phyloP scores from a whole-genome alignment of 345 rosid species.

The Viola odorata region DNA sequence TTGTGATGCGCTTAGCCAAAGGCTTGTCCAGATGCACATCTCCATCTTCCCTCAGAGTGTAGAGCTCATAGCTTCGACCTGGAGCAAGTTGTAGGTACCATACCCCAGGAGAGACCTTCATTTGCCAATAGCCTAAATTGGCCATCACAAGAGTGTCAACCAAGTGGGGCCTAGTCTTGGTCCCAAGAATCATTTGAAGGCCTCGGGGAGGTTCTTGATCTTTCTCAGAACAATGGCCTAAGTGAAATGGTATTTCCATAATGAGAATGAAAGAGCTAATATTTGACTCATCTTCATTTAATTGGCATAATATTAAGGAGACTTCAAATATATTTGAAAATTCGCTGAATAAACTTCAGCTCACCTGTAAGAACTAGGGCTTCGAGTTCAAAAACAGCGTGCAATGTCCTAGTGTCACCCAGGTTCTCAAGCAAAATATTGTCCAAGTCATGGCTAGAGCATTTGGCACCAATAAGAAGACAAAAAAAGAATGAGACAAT shows the following conservation, averaged over 20 bases:
- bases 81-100: conserved; percentile 99
- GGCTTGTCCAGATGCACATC: conserved; percentile 40
- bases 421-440: conserved; percentile 97
- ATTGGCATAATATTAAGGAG: too few species aligned
- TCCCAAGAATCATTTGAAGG: conserved; percentile 97
- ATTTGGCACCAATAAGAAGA: conserved; percentile 14
- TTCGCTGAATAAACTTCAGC: conserved; percentile 14
- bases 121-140: conserved; percentile 99
- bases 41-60: conserved; percentile 50
- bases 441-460: conserved; percentile 85
- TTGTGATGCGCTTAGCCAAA: conserved; percentile 64
- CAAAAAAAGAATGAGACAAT: conserved; percentile 16
- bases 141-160: conserved; percentile 99
- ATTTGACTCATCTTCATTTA: too few species aligned
- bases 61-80: conserved; percentile 91
- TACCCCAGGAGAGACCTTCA: conserved; percentile 99
- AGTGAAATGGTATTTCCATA: conserved; percentile 5
- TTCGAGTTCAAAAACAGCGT: conserved; percentile 96
- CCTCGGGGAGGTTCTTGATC: conserved; percentile 98
- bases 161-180: conserved; percentile 78
- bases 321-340: background rate
- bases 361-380: conserved; percentile 96
- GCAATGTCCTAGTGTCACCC: conserved; percentile 93
- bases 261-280: conserved; percentile 2
- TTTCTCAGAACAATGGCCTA: conserved; percentile 97